Evolutionary conservation across 2,329 filamentous ascomycete genomes (phyloP).

Genomic region (Tolypocladium paradoxum): DNA sequence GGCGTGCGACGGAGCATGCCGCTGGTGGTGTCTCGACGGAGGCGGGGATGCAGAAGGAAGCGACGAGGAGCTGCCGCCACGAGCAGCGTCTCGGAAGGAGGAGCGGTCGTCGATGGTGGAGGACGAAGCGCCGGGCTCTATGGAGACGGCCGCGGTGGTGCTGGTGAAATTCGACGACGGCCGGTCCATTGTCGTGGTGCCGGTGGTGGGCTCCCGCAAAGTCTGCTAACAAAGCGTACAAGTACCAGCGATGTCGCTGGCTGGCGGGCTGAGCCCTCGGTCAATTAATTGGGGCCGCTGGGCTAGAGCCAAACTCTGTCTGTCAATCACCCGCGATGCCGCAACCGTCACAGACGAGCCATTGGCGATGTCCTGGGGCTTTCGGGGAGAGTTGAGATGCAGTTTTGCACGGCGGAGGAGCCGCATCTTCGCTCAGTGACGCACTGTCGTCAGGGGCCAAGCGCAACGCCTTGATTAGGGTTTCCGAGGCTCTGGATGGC

Average conservation of each 20-base stretch:
- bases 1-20: constrained; percentile 15
- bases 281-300: neutral
- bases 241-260: neutral
- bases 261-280: neutral
- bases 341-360: neutral
- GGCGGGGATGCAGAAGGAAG: neutral
- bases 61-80: neutral
- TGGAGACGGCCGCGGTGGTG: neutral
- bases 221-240: neutral
- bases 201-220: neutral
- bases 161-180: neutral
- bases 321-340: neutral
- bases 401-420: neutral
- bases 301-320: neutral
- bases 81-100: neutral
- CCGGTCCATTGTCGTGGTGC: neutral
- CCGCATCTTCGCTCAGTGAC: neutral
- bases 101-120: neutral
- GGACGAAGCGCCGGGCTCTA: neutral
- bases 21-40: neutral
- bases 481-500: neutral
- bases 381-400: neutral
- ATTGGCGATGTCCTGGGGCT: neutral
- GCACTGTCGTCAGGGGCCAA: neutral
- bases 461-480: neutral